These are phyloP conservation scores for Wallacemonas sp. DNA, from an alignment of 208 protist genomes.

Conservation along the genomic window DNA sequence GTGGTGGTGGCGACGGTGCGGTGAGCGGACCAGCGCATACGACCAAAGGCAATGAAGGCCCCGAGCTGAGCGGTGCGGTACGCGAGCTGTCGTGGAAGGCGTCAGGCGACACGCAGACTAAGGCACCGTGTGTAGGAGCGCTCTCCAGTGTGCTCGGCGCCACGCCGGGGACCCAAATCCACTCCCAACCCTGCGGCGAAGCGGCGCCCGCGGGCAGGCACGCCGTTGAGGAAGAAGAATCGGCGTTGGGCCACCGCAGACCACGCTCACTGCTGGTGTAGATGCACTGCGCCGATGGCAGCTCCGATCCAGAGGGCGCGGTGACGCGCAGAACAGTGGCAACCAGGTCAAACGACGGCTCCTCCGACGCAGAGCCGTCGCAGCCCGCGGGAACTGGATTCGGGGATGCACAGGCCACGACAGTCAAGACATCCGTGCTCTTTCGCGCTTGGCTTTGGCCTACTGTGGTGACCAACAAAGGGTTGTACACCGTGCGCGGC, in stretches of 20 bases:
- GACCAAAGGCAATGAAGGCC: no score
- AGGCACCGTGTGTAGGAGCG: no score
- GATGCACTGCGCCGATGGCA: not conserved
- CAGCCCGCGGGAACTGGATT: no score
- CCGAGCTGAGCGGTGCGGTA: no score
- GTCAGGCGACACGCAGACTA: no score
- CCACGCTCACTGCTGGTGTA: not conserved
- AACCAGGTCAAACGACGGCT: not conserved
- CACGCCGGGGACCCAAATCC: not conserved
- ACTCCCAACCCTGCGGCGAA: conserved; percentile 5
- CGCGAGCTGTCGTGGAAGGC: no score
- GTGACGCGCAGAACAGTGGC: not conserved
- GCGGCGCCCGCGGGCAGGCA: no score
- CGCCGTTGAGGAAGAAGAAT: not conserved
- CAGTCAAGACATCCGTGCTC: not conserved
- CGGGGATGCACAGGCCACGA: not conserved
- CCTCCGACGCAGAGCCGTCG: no score
- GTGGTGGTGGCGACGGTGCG: no score
- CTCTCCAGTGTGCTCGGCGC: no score
- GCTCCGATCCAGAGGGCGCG: no score
- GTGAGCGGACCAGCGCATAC: no score
- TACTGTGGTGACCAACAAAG: not conserved
- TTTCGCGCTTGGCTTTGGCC: not conserved
- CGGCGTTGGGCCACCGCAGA: not conserved
- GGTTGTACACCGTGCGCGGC: not conserved